A percentile compares a stretch with the other conserved stretches of the same genome.
These are phyloP conservation scores for Rasamsonia emersonii DNA, from an alignment of 2,329 filamentous ascomycete genomes.

Conservation along the genomic window DNA sequence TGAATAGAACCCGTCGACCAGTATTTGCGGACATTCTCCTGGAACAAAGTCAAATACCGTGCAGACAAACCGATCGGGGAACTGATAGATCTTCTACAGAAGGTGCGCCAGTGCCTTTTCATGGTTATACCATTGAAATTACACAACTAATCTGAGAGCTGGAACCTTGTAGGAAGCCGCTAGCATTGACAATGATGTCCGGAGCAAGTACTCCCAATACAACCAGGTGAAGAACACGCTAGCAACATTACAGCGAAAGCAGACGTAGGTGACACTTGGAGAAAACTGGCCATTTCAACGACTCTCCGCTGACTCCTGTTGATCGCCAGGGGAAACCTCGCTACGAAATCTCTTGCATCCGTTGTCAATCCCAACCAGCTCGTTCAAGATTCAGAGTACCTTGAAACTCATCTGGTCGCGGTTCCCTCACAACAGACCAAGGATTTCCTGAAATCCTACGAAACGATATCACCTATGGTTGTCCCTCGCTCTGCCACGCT, in stretches of 20 bases:
- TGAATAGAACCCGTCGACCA: slow-evolving; percentile 81
- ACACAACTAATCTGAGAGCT: background rate
- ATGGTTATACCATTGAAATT: background rate
- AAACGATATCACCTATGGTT: slow-evolving; percentile 82
- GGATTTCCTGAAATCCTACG: slow-evolving; percentile 83
- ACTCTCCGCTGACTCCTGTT: background rate
- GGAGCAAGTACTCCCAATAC: slow-evolving; percentile 89
- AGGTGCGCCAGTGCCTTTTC: slow-evolving; percentile 44
- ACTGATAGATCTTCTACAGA: slow-evolving; percentile 78
- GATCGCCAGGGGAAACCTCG: slow-evolving; percentile 68
- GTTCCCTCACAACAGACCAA: slow-evolving; percentile 73
- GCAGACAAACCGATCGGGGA: slow-evolving; percentile 84
- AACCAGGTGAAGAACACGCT: slow-evolving; percentile 83
- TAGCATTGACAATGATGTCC: slow-evolving; percentile 93
- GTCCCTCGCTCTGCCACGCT: slow-evolving; percentile 79
- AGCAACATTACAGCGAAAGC: slow-evolving; percentile 70
- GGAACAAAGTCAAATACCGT: slow-evolving; percentile 98
- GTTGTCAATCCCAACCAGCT: slow-evolving; percentile 74
- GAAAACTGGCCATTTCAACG: background rate
- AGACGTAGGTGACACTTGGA: slow-evolving; percentile 54
- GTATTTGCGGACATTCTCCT: slow-evolving; percentile 79
- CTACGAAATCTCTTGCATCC: slow-evolving; percentile 86
- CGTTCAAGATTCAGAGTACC: slow-evolving; percentile 86
- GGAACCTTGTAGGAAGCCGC: slow-evolving; percentile 59
- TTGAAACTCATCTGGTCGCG: slow-evolving; percentile 89